Percentiles rank a stretch among this genome's conserved stretches.
These are phyloP conservation scores for Triangularia verruculosa DNA, from an alignment of 2,329 filamentous ascomycete genomes.

Conservation along the genomic window DNA sequence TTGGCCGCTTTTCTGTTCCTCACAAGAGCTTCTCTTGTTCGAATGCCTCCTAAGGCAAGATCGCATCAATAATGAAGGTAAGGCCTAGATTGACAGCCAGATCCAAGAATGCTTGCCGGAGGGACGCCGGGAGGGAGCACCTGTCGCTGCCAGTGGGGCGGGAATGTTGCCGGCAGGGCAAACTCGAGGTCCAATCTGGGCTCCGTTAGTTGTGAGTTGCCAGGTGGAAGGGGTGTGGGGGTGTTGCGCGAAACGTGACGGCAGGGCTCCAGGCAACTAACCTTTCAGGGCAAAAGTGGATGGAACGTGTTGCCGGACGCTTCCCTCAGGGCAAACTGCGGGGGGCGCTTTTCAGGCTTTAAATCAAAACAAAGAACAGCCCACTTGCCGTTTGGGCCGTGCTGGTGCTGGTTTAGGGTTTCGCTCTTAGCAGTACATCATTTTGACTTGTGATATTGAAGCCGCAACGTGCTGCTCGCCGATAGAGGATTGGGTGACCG, in stretches of 20 bases:
- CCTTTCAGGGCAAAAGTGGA: background rate
- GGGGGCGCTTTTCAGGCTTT: background rate
- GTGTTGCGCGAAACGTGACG: background rate
- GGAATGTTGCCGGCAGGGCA: conserved; percentile 4
- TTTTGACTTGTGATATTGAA: background rate
- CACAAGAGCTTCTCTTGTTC: background rate
- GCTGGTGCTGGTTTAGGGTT: background rate
- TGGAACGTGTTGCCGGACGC: background rate
- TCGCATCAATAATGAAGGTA: background rate
- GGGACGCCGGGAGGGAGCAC: background rate
- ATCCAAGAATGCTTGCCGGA: background rate
- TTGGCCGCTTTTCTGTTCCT: background rate
- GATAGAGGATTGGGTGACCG: background rate
- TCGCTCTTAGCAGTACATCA: background rate
- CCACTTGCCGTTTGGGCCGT: background rate
- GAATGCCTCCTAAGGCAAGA: background rate
- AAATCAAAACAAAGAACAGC: background rate
- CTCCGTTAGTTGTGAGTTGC: background rate
- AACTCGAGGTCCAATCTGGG: conserved; percentile 2
- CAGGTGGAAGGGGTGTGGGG: conserved; percentile 1
- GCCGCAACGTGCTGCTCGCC: background rate
- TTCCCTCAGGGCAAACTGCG: background rate
- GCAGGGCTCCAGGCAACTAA: background rate
- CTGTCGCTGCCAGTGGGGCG: background rate
- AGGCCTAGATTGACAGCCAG: background rate